Evolutionary conservation across 139 green algal species (phyloP), one percentile per base, ranked within the genome.

Genomic region (Chlamydomonas eustigma): DNA sequence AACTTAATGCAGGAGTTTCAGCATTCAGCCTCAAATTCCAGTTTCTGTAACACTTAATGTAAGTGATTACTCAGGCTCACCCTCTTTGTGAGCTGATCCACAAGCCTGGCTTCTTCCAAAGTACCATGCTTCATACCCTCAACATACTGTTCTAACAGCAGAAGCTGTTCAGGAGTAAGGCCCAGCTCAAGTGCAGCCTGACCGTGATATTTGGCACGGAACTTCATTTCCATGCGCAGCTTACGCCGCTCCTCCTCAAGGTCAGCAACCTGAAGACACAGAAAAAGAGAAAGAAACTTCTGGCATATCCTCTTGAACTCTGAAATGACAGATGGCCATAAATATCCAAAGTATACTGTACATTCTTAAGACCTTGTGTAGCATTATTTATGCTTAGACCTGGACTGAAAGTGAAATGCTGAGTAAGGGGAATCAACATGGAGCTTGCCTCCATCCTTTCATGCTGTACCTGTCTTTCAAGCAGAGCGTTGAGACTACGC

Each of bases 121-220:
- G 80, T 38, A 2, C 80, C 81, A 38, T 84, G 64, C 79, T 88
- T 91, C 32, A 93, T 73, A 22, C 79, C 68, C 33, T 95, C 88
- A 12, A 88, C 88, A 65, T 86, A 91, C 74, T 91, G 68, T 75
- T 93, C 89, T 63, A 93, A 58, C 79, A 90, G 78, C 74, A 86
- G 77, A 69, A 94, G 81, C 87, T 93, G 89, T 38, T 88, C 86
- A 24, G 85, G 79, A 1, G 70, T 85, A 30, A 93, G 78, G 30
- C 86, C 87, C 81, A 91, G 76, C 37, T 89, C 78, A 25, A 90
- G 70, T 38, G 90, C 89, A 28, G 81, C 33, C 76, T 87, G 76
- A 0, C 90, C 89, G 51, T 93, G 85, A 79, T 87, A 92, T 83
- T 94, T 95, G 67, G 87, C 88, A 6, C 88, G 74, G 83, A 93